Percentiles rank a stretch among this genome's conserved stretches.
Conservation (phyloP, 2,329 filamentous ascomycete species). For the Colletotrichum sp. region DNA sequence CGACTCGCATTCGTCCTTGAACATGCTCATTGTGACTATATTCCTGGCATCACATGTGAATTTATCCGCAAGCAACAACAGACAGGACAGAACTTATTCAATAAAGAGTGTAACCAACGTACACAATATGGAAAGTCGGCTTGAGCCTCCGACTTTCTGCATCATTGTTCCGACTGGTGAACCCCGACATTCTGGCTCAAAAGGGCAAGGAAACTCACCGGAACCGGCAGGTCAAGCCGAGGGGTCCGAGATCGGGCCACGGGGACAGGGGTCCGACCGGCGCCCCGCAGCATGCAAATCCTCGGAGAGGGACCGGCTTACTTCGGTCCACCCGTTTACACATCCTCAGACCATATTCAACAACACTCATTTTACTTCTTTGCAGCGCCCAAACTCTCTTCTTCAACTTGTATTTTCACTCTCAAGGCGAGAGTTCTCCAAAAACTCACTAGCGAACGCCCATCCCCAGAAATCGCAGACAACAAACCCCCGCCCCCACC, state of each 20-base stretch:
- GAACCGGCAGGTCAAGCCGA: slow-evolving; percentile 5
- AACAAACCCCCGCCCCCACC: slow-evolving; percentile 23
- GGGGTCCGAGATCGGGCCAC: slow-evolving; percentile 14
- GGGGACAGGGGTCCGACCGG: slow-evolving; percentile 11
- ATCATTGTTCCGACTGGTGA: not conserved
- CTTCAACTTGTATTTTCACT: too few species aligned
- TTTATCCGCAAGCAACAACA: not conserved
- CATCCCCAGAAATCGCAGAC: too few species aligned
- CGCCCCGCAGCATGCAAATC: not conserved
- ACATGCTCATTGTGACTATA: not conserved
- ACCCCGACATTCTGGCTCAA: not conserved
- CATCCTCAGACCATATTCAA: not conserved
- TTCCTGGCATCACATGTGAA: not conserved
- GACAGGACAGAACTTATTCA: not conserved
- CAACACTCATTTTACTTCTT: not conserved
- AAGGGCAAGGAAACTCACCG: not conserved
- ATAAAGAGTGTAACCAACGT: not conserved
- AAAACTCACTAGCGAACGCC: too few species aligned
- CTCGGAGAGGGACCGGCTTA: slow-evolving; percentile 1
- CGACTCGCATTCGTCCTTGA: not conserved
- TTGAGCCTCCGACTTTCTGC: not conserved
- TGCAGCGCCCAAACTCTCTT: not conserved
- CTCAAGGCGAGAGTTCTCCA: too few species aligned
- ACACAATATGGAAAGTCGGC: not conserved
- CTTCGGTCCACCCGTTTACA: not conserved